phyloP scores from a whole-genome alignment of 331 rosid species.

The Malus hybrid region DNA sequence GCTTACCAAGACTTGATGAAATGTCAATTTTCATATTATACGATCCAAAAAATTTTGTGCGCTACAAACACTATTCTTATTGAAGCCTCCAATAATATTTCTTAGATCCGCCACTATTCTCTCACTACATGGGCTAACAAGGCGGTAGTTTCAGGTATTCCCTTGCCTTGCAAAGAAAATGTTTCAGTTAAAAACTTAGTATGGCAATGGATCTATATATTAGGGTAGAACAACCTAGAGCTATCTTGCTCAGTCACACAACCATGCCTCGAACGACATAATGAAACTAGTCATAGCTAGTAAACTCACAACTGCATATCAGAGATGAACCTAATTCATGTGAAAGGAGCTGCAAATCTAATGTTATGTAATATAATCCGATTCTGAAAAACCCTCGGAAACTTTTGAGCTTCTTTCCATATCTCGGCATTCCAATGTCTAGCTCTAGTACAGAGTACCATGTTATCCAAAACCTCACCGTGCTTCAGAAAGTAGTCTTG shows the following conservation, averaged over 20 bases:
- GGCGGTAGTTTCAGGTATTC: too few species aligned
- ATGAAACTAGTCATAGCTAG: not conserved
- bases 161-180: too few species aligned
- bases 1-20: too few species aligned
- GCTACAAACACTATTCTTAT: too few species aligned
- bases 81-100: too few species aligned
- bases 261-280: not conserved
- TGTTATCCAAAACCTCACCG: not conserved
- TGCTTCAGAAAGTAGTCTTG: not conserved
- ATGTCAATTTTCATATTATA: too few species aligned
- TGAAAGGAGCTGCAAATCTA: not conserved
- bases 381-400: not conserved
- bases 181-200: too few species aligned
- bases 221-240: not conserved
- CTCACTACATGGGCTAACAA: too few species aligned
- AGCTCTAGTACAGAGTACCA: not conserved
- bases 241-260: not conserved
- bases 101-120: too few species aligned
- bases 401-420: not conserved
- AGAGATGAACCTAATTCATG: not conserved
- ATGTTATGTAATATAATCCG: not conserved
- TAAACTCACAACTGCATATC: not conserved
- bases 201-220: too few species aligned
- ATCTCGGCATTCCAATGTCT: not conserved
- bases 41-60: accelerated